Evolutionary conservation across 176 grass and related monocot genomes (phyloP).

Genomic region (Aegilops speltoides): DNA sequence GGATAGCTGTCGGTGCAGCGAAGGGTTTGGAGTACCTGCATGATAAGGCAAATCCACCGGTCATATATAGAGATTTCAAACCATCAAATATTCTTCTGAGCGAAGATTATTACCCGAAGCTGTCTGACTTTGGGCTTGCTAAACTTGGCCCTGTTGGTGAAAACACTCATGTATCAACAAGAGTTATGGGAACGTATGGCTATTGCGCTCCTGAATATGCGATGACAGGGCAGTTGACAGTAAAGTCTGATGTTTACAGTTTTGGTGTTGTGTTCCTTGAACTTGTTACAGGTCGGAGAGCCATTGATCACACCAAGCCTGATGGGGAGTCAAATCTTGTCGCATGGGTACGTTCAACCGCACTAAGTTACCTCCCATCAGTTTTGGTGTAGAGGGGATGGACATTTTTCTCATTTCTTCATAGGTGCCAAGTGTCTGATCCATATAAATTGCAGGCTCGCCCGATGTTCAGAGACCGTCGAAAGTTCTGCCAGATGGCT

Average conservation of each 20-base stretch:
- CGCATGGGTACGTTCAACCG: conserved; percentile 69
- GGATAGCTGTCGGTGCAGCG: conserved; percentile 86
- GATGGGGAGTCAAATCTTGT: conserved; percentile 87
- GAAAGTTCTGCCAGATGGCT: conserved; percentile 84
- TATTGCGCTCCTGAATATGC: conserved; percentile 99
- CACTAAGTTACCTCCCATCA: neutral
- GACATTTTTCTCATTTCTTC: conserved; percentile 16
- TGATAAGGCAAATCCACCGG: conserved; percentile 88
- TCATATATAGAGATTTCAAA: conserved; percentile 99
- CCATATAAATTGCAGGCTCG: conserved; percentile 67
- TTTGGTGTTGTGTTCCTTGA: conserved; percentile 99
- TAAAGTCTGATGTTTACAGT: conserved; percentile 99
- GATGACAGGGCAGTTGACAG: conserved; percentile 97
- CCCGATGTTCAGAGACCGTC: conserved; percentile 87
- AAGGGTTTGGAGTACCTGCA: conserved; percentile 96
- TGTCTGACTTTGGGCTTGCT: conserved; percentile 98
- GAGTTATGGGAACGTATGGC: conserved; percentile 99
- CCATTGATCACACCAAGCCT: conserved; percentile 75
- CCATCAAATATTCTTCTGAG: conserved; percentile 95
- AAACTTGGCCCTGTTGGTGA: conserved; percentile 99
- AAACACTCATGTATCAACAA: conserved; percentile 93
- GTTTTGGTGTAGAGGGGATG: neutral
- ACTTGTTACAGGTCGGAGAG: conserved; percentile 87
- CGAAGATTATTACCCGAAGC: conserved; percentile 80
- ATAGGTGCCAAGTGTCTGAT: conserved; percentile 8